These are phyloP conservation scores for Kodamaea restingae DNA, from an alignment of 805 yeast species.

Conservation along the genomic window DNA sequence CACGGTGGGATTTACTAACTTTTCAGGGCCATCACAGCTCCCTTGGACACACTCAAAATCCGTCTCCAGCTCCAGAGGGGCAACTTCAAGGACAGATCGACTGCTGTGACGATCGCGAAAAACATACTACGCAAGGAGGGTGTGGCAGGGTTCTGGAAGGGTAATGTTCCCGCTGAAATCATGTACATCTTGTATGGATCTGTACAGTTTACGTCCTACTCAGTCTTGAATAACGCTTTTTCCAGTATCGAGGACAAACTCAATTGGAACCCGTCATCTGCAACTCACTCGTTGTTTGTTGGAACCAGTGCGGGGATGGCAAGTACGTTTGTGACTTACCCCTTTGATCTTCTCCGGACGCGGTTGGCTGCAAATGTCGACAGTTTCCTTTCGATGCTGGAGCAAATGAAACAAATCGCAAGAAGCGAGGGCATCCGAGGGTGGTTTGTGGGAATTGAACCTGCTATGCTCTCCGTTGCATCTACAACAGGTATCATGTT, in stretches of 20 bases:
- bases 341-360: conserved; percentile 86
- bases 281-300: conserved; percentile 47
- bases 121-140: conserved; percentile 63
- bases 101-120: conserved; percentile 25
- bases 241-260: conserved; percentile 21
- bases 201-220: conserved; percentile 72
- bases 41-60: conserved; percentile 75
- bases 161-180: conserved; percentile 86
- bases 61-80: conserved; percentile 58
- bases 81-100: conserved; percentile 12
- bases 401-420: conserved; percentile 24
- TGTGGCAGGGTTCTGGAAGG: conserved; percentile 82
- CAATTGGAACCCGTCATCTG: conserved; percentile 24
- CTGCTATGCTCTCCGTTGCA: conserved; percentile 60
- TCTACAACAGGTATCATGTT: conserved; percentile 73
- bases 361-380: conserved; percentile 66
- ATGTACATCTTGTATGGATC: conserved; percentile 86
- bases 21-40: conserved; percentile 60
- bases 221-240: conserved; percentile 48
- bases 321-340: conserved; percentile 76
- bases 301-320: conserved; percentile 77
- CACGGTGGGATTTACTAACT: conserved; percentile 17
- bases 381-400: conserved; percentile 36
- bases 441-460: conserved; percentile 46
- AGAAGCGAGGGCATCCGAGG: conserved; percentile 38